phyloP scores from a whole-genome alignment of 805 yeast genomes.

The Schwanniomyces polymorphus region DNA sequence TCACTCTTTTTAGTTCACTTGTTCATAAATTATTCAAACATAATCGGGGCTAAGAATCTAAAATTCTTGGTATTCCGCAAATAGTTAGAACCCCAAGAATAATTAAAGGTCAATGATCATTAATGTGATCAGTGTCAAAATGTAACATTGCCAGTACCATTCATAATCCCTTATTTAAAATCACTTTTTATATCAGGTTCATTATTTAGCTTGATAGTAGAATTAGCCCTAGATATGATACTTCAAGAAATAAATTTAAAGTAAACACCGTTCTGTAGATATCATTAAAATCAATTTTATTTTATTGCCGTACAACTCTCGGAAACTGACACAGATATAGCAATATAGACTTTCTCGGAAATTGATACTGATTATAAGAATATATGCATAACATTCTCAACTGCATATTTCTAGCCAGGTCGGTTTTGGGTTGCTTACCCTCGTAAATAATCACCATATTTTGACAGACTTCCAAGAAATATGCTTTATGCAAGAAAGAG shows the following conservation, averaged over 20 bases:
- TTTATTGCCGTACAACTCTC: too few relatives aligned
- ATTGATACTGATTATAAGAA: not conserved
- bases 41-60: not conserved
- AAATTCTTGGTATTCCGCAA: not conserved
- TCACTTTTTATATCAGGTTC: too few relatives aligned
- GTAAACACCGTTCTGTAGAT: too few relatives aligned
- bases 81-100: not conserved
- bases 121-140: not conserved
- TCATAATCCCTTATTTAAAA: not conserved
- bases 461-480: not conserved
- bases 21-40: too few relatives aligned
- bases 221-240: too few relatives aligned
- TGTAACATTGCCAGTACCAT: not conserved
- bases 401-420: not conserved
- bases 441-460: not conserved
- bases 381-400: not conserved
- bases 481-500: not conserved
- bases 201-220: too few relatives aligned
- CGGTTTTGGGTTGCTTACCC: not conserved
- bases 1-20: not conserved
- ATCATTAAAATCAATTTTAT: too few relatives aligned
- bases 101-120: not conserved
- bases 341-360: not conserved
- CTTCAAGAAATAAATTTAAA: too few relatives aligned
- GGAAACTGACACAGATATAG: not conserved